Conservation (phyloP, 108 stramenopile genomes). For the Pseudonitzschia multiseries region DNA sequence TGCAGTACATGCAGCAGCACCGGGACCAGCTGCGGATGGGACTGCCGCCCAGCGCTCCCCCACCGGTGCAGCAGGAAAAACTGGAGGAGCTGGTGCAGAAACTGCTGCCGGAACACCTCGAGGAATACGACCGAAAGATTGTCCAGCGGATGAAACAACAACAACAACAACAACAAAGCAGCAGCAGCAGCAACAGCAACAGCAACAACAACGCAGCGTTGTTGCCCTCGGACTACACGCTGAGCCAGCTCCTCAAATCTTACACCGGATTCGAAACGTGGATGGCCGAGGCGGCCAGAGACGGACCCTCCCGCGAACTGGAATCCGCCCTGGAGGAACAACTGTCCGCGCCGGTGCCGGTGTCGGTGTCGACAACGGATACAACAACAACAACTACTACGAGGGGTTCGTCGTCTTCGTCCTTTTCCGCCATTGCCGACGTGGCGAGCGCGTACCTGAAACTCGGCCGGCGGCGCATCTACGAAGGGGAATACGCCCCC, state of each 20-base stretch:
- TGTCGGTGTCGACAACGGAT: conserved; percentile 16
- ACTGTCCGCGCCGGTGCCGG: conserved; percentile 39
- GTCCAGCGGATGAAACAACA: conserved; percentile 20
- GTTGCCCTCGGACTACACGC: conserved; percentile 78
- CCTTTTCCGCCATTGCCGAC: conserved; percentile 37
- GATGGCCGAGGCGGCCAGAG: conserved; percentile 79
- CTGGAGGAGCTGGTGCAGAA: conserved; percentile 74
- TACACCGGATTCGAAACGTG: conserved; percentile 85
- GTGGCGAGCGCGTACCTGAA: conserved; percentile 60
- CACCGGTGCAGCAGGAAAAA: conserved; percentile 80
- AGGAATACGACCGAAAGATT: conserved; percentile 33
- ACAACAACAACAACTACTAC: too few relatives aligned
- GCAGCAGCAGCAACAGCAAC: too few relatives aligned
- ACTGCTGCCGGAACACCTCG: conserved; percentile 70
- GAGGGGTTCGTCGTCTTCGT: too few relatives aligned
- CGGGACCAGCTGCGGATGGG: conserved; percentile 76
- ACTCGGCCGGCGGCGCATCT: conserved; percentile 75
- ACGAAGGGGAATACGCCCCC: conserved; percentile 59
- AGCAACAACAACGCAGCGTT: conserved; percentile 5
- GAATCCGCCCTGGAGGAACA: conserved; percentile 43
- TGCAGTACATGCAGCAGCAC: conserved; percentile 84
- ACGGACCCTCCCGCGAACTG: too few relatives aligned
- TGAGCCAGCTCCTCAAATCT: conserved; percentile 71
- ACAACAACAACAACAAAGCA: background rate
- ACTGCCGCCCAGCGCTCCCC: conserved; percentile 55